Base-by-base conservation (phyloP, 2,329 filamentous ascomycete genomes). In the Ophiostoma australiae region DNA sequence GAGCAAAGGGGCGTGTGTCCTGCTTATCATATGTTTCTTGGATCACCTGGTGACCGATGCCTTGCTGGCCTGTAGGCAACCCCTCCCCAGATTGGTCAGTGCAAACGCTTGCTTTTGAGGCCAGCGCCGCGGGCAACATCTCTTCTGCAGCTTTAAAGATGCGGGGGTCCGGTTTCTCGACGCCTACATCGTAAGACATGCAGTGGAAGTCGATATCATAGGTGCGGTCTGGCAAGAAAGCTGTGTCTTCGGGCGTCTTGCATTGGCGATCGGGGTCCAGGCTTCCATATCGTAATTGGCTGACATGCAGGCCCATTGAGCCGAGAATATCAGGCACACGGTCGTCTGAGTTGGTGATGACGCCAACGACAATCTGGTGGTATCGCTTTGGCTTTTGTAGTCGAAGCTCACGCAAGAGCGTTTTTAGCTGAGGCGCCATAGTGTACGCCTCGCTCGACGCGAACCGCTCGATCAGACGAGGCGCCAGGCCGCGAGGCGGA, bases 331-430 rank as follows among this genome's bases (percentile, higher is more conserved):
- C 77, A 0, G 84, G 82, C 0, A 89, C 84, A n/a, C 87, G 81
- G 75, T 86, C 82, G 74, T 90, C 88, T 0, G 87, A 89, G 76
- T 90, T 90, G 13, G 87, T 87, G 69, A 90, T 82, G 6, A 90
- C 80, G 35, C 87, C 87, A 5, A 88, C 78, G 1, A 87, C 78
- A 4, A 83, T 44, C 7, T 39, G 33, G 33, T 63, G 70, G 17
- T 71, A 73, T 20, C 35, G 5, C 10, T 17, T 48, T n/a, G 20
- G 20, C 44, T 35, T 37, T 35, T 27, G 10, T 39, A 55, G 65
- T 7, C 48, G 52, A 4, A 88, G 6, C 15, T 70, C 65, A 4
- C 67, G 48, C 7, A 88, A 81, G 13, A 85, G 80, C 0, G 80
- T 77, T 1, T 81, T 73, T 4, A 86, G 81, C 67, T 84, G 81